phyloP scores from a whole-genome alignment of 1,139 yeast species.

The Sugiyamaella neomexicana region DNA sequence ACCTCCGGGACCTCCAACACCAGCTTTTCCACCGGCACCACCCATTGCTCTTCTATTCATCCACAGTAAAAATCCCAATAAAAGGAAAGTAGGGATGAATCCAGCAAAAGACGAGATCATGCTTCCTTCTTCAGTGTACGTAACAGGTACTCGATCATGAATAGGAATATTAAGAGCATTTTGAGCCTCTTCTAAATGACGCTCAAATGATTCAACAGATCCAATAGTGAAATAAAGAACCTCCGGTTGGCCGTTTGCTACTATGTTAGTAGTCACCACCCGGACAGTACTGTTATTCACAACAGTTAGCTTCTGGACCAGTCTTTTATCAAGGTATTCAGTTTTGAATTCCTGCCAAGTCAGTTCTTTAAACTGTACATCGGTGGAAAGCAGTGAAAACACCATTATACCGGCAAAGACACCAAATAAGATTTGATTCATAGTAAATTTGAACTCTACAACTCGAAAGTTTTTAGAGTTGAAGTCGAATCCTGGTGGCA shows the following conservation, averaged over 20 bases:
- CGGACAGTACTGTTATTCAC: constrained; percentile 78
- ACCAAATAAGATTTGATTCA: constrained; percentile 37
- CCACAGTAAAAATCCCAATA: constrained; percentile 57
- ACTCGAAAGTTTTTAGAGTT: constrained; percentile 26
- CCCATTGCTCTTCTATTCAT: constrained; percentile 47
- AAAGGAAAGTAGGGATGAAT: constrained; percentile 77
- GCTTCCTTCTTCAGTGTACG: constrained; percentile 70
- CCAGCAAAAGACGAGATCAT: constrained; percentile 63
- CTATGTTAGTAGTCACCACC: constrained; percentile 28
- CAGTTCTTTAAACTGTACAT: constrained; percentile 46
- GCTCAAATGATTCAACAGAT: constrained; percentile 87
- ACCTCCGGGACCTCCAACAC: constrained; percentile 56
- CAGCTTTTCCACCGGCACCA: constrained; percentile 38
- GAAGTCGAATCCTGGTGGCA: constrained; percentile 30
- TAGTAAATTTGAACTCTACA: constrained; percentile 30
- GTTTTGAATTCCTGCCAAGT: constrained; percentile 91
- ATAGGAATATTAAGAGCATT: constrained; percentile 62
- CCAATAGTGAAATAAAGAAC: constrained; percentile 77
- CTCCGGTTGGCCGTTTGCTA: constrained; percentile 23
- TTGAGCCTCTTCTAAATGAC: constrained; percentile 74
- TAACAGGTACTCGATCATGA: constrained; percentile 76
- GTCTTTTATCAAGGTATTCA: constrained; percentile 77
- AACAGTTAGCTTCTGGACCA: constrained; percentile 73
- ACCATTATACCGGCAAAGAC: constrained; percentile 32
- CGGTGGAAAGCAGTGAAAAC: constrained; percentile 35